Conservation (phyloP, 495 filamentous ascomycete genomes). For the Xylaria bambusicola region DNA sequence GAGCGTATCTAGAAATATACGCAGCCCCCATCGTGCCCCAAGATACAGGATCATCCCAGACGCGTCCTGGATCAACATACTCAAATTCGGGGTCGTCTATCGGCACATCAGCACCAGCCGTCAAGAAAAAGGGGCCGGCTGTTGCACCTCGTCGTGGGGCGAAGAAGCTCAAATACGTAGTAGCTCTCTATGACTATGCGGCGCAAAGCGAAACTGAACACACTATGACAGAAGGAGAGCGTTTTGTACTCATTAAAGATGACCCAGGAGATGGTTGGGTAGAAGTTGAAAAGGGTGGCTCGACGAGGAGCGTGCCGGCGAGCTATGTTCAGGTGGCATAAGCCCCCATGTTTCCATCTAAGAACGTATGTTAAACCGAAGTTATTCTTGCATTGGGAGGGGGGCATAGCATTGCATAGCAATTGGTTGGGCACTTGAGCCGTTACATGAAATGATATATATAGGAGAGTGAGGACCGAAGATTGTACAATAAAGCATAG, state of each 20-base stretch:
- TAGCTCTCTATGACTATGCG: slow-evolving; percentile 89
- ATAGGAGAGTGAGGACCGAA: no score
- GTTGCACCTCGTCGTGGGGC: slow-evolving; percentile 91
- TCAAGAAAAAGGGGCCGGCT: slow-evolving; percentile 88
- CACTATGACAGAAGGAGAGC: slow-evolving; percentile 86
- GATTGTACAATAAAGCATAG: slow-evolving; percentile 1
- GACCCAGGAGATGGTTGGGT: slow-evolving; percentile 95
- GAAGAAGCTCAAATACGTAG: slow-evolving; percentile 93
- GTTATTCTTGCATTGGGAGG: slow-evolving; percentile 1
- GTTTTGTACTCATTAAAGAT: slow-evolving; percentile 81
- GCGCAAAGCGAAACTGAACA: slow-evolving; percentile 85
- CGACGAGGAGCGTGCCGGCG: slow-evolving; percentile 88
- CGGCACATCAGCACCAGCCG: slow-evolving; percentile 45
- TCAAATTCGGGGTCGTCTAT: slow-evolving; percentile 79
- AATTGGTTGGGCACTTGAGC: neutral
- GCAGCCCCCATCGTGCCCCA: slow-evolving; percentile 52
- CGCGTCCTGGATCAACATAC: slow-evolving; percentile 65
- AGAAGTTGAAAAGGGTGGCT: slow-evolving; percentile 90
- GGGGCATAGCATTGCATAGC: slow-evolving; percentile 18
- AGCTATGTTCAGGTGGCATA: slow-evolving; percentile 75
- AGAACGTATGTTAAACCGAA: neutral
- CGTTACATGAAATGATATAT: slow-evolving; percentile 9
- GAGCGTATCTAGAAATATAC: slow-evolving; percentile 63
- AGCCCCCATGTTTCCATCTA: neutral
- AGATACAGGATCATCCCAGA: slow-evolving; percentile 54